These are phyloP conservation scores for Phytophthora ohioensis DNA, from an alignment of 352 stramenopile genomes.

Conservation along the genomic window DNA sequence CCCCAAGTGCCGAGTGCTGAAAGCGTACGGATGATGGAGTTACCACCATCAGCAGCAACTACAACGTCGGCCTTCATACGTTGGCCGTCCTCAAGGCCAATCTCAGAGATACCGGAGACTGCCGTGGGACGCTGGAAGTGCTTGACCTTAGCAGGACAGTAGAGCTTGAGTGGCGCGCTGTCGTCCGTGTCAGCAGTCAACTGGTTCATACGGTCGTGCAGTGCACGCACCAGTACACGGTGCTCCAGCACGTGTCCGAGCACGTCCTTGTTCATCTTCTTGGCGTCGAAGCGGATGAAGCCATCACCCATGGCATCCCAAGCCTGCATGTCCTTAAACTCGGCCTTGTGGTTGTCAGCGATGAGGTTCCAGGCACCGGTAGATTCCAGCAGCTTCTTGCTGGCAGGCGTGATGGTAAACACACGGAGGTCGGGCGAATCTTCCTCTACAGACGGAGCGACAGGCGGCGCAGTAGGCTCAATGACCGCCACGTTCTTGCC, in stretches of 20 bases:
- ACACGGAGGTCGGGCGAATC: constrained; percentile 88
- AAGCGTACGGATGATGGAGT: constrained; percentile 89
- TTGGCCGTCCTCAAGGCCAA: constrained; percentile 76
- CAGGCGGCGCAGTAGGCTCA: constrained; percentile 58
- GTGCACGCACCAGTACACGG: constrained; percentile 84
- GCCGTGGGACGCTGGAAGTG: constrained; percentile 72
- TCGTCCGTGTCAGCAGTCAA: constrained; percentile 53
- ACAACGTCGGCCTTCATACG: constrained; percentile 82
- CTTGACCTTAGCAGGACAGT: constrained; percentile 84
- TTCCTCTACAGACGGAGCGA: constrained; percentile 54
- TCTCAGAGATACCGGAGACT: constrained; percentile 60
- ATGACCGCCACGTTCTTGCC: constrained; percentile 85
- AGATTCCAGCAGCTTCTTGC: constrained; percentile 78
- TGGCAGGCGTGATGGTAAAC: constrained; percentile 91
- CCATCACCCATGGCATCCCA: constrained; percentile 92
- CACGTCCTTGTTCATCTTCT: constrained; percentile 61
- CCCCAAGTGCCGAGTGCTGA: constrained; percentile 90
- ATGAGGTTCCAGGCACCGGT: constrained; percentile 85
- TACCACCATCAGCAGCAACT: constrained; percentile 89
- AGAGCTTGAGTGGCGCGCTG: constrained; percentile 71
- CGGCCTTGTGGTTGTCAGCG: constrained; percentile 54
- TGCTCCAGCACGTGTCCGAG: constrained; percentile 91
- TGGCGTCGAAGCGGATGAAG: constrained; percentile 88
- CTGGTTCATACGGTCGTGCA: constrained; percentile 89
- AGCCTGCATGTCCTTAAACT: constrained; percentile 92